These are phyloP conservation scores for Fusarium equiseti DNA, from an alignment of 2,329 filamentous ascomycete species.

Conservation along the genomic window DNA sequence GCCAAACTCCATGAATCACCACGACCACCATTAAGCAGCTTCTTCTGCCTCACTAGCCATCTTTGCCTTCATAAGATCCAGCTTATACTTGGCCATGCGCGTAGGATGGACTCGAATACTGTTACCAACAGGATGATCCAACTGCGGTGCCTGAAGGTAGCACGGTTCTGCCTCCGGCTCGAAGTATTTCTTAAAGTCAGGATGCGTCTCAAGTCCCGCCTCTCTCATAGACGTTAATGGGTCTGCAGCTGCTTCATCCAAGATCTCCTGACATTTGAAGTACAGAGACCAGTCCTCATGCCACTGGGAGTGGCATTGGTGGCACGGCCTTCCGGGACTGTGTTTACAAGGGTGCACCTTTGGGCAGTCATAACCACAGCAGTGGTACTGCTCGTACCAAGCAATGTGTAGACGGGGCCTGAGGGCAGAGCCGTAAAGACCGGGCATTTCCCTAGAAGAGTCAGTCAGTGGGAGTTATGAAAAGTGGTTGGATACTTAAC, in stretches of 20 bases:
- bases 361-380: constrained; percentile 30
- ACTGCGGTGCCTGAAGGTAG: constrained; percentile 2
- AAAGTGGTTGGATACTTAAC: neutral
- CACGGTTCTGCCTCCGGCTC: constrained; percentile 12
- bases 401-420: constrained; percentile 29
- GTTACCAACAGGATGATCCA: constrained; percentile 26
- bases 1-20: neutral
- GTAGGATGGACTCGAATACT: constrained; percentile 37
- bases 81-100: constrained; percentile 30
- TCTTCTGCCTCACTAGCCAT: neutral
- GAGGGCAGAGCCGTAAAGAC: constrained; percentile 25
- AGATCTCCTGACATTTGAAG: constrained; percentile 29
- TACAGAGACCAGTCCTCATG: constrained; percentile 32
- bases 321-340: constrained; percentile 25
- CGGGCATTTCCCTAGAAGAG: constrained; percentile 34
- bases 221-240: constrained; percentile 6
- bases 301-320: constrained; percentile 41
- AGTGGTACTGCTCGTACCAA: constrained; percentile 44
- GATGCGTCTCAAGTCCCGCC: constrained; percentile 11
- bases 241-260: constrained; percentile 13
- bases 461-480: constrained; percentile 14
- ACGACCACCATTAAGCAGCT: neutral
- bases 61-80: constrained; percentile 10
- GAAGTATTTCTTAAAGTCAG: constrained; percentile 13
- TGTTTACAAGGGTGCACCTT: constrained; percentile 35